Conservation (phyloP, 164 flowering plant genomes). For the Warburgia ugandensis region DNA sequence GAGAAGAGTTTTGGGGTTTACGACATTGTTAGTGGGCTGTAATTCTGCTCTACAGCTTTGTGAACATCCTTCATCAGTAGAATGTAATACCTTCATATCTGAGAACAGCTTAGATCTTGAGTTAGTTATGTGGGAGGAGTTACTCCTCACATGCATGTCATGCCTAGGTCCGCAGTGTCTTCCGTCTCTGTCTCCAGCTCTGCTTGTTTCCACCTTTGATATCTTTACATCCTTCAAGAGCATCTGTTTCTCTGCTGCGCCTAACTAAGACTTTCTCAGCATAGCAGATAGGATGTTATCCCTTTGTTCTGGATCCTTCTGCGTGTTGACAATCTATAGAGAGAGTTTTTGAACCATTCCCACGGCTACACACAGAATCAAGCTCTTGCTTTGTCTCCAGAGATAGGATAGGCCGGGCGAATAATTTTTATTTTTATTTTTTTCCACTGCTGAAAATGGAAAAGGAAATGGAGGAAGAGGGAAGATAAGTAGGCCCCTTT, state of each 20-base stretch:
- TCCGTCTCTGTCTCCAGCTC: constrained; percentile 58
- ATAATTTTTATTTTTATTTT: no score
- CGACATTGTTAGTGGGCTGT: no score
- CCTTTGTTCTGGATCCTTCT: constrained; percentile 75
- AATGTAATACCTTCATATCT: constrained; percentile 21
- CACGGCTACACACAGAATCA: constrained; percentile 39
- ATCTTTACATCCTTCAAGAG: constrained; percentile 64
- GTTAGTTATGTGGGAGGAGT: constrained; percentile 28
- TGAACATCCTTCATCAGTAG: constrained; percentile 18
- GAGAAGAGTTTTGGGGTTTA: constrained; percentile 11
- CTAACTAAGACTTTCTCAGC: constrained; percentile 79
- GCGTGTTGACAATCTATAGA: constrained; percentile 47
- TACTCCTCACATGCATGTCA: constrained; percentile 42
- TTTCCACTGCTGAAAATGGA: no score
- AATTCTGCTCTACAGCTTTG: no score
- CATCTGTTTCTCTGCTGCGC: constrained; percentile 59
- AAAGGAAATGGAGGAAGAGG: no score
- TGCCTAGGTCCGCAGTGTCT: constrained; percentile 38
- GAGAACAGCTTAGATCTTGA: constrained; percentile 23
- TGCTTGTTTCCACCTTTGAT: constrained; percentile 62
- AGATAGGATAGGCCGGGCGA: no score
- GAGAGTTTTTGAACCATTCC: constrained; percentile 61
- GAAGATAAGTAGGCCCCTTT: no score
- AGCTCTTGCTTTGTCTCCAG: constrained; percentile 61
- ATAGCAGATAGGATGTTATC: constrained; percentile 79